phyloP scores from a whole-genome alignment of 2,329 filamentous ascomycete genomes.

The Colletotrichum sp. region DNA sequence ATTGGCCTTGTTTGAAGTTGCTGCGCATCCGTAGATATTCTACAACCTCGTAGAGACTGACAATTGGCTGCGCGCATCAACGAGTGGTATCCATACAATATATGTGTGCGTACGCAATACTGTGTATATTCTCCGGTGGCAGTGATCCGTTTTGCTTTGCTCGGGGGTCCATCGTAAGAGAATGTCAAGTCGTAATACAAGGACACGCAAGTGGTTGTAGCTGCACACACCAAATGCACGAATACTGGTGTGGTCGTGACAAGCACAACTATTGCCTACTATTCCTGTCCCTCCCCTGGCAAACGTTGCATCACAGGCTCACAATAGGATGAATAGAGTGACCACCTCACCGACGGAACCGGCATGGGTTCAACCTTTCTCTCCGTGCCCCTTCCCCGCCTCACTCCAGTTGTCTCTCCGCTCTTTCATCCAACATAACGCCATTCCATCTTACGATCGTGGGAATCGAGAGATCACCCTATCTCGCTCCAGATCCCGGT shows the following conservation, averaged over 20 bases:
- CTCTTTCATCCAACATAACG: neutral
- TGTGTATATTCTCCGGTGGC: neutral
- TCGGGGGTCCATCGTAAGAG: neutral
- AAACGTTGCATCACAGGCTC: conserved; percentile 1
- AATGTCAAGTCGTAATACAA: neutral
- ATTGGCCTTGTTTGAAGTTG: conserved; percentile 3
- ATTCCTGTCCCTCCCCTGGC: neutral
- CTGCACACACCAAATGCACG: neutral
- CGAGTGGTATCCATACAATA: neutral
- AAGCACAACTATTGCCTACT: neutral
- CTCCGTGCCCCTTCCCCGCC: neutral
- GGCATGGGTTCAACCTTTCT: neutral
- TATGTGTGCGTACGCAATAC: neutral
- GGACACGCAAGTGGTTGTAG: neutral
- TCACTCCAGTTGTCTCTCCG: neutral
- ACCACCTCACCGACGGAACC: neutral
- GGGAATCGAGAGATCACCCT: neutral
- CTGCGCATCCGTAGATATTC: neutral
- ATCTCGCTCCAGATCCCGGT: neutral
- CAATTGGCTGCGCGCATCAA: neutral
- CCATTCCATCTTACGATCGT: conserved; percentile 2
- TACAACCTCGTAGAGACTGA: neutral
- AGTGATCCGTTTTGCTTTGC: neutral
- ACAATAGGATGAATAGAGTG: neutral
- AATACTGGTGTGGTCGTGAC: neutral